phyloP scores from a whole-genome alignment of 1,284 basidiomycete species.

The Pseudozyma thailandica region DNA sequence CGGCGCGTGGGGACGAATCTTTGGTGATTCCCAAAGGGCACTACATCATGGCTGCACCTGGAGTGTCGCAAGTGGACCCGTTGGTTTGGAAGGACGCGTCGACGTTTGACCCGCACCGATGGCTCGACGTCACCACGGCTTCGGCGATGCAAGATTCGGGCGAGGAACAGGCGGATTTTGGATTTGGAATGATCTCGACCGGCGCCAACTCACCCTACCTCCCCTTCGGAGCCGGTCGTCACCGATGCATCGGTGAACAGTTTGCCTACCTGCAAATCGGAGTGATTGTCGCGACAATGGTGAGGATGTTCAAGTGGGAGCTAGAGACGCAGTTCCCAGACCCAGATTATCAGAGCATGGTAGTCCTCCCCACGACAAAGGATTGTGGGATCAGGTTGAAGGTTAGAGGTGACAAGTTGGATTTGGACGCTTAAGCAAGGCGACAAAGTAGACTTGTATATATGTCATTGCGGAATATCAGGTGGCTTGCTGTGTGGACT shows the following conservation, averaged over 20 bases:
- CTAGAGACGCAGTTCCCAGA: slow-evolving; percentile 76
- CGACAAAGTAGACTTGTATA: no score
- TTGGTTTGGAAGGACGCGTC: slow-evolving; percentile 75
- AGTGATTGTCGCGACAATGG: slow-evolving; percentile 80
- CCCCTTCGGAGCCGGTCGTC: slow-evolving; percentile 90
- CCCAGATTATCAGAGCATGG: slow-evolving; percentile 86
- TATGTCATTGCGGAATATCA: no score
- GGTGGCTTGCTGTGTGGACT: no score
- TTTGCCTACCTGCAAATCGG: slow-evolving; percentile 96
- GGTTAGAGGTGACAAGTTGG: slow-evolving; percentile 5
- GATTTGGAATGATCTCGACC: slow-evolving; percentile 78
- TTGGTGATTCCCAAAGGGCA: slow-evolving; percentile 92
- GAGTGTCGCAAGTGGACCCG: slow-evolving; percentile 88
- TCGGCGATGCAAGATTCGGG: slow-evolving; percentile 69
- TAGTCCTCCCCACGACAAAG: slow-evolving; percentile 74
- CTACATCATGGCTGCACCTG: slow-evolving; percentile 89
- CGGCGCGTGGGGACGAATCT: slow-evolving; percentile 10
- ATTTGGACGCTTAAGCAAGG: slow-evolving; percentile 2
- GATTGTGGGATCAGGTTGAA: slow-evolving; percentile 22
- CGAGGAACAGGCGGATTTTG: slow-evolving; percentile 86
- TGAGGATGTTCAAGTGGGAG: slow-evolving; percentile 81
- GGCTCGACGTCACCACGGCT: slow-evolving; percentile 79
- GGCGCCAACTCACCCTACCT: slow-evolving; percentile 76
- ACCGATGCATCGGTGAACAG: slow-evolving; percentile 95
- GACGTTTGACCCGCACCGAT: slow-evolving; percentile 82